phyloP scores from a whole-genome alignment of 169 alveolate genomes.

The Babesia gibsoni region DNA sequence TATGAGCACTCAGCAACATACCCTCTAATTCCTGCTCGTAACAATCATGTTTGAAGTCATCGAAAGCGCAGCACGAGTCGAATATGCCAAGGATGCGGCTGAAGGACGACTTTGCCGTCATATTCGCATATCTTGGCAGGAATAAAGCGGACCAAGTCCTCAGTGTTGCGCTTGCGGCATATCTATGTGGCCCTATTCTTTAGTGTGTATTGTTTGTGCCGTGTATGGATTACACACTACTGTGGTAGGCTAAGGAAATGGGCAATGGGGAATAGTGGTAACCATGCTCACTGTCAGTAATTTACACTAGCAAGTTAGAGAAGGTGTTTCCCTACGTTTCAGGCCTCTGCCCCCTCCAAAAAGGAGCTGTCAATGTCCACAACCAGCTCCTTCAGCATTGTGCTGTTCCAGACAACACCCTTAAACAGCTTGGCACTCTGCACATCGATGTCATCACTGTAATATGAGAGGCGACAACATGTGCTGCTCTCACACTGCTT shows the following conservation, averaged over 20 bases:
- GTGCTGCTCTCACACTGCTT: neutral
- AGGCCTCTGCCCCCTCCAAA: neutral
- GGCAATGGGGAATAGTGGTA: slow-evolving; percentile 32
- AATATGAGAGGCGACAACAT: neutral
- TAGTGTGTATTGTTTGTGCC: neutral
- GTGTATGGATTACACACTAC: slow-evolving; percentile 8
- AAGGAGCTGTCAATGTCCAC: slow-evolving; percentile 12
- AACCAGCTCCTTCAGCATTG: slow-evolving; percentile 33
- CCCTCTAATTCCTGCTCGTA: slow-evolving; percentile 54
- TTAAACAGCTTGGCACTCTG: slow-evolving; percentile 14
- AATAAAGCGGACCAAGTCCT: neutral
- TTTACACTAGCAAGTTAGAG: too few species aligned
- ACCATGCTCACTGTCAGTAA: too few species aligned
- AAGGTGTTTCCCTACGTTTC: too few species aligned
- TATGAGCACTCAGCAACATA: too few species aligned
- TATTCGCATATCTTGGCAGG: neutral
- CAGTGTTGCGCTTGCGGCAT: neutral
- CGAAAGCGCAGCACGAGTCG: slow-evolving; percentile 59
- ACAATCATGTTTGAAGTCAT: slow-evolving; percentile 36
- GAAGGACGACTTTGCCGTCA: slow-evolving; percentile 36
- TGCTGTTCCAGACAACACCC: slow-evolving; percentile 1
- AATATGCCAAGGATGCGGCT: slow-evolving; percentile 40
- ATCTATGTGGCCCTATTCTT: neutral
- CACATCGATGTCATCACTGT: neutral
- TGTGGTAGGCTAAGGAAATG: neutral